phyloP scores from a whole-genome alignment of 192 early-diverging fungal species.

The Phlyctochytrium planicorne region DNA sequence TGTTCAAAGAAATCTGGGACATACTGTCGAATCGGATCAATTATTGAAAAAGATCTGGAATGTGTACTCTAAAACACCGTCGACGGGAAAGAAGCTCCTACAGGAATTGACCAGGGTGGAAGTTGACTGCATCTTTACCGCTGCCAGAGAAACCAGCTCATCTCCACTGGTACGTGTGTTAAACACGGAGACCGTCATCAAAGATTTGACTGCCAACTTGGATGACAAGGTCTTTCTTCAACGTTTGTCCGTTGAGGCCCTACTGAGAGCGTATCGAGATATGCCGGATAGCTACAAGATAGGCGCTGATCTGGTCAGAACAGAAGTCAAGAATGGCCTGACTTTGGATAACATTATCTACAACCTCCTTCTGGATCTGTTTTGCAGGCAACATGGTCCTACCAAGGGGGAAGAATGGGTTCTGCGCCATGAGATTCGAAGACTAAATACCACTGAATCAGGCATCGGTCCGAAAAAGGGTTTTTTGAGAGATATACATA shows the following conservation, averaged over 20 bases:
- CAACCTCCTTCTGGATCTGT: slow-evolving; percentile 4
- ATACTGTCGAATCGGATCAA: neutral
- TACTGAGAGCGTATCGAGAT: neutral
- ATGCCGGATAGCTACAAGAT: neutral
- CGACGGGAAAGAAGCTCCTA: neutral
- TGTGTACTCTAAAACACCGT: neutral
- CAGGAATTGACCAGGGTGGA: neutral
- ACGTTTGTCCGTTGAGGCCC: neutral
- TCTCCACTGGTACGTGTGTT: neutral
- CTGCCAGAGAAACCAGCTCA: neutral
- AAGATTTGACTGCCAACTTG: neutral
- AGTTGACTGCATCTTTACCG: neutral
- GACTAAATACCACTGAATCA: too few relatives aligned
- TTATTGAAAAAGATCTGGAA: neutral
- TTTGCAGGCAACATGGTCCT: neutral
- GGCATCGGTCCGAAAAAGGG: neutral
- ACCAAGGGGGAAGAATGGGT: neutral
- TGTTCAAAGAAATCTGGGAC: neutral
- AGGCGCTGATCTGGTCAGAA: neutral
- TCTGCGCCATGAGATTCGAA: neutral
- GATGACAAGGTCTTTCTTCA: neutral
- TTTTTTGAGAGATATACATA: neutral
- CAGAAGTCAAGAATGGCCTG: neutral
- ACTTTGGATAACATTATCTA: neutral
- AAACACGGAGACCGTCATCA: neutral